phyloP scores from a whole-genome alignment of 2,329 filamentous ascomycete genomes.

The Fusarium bactridioides region DNA sequence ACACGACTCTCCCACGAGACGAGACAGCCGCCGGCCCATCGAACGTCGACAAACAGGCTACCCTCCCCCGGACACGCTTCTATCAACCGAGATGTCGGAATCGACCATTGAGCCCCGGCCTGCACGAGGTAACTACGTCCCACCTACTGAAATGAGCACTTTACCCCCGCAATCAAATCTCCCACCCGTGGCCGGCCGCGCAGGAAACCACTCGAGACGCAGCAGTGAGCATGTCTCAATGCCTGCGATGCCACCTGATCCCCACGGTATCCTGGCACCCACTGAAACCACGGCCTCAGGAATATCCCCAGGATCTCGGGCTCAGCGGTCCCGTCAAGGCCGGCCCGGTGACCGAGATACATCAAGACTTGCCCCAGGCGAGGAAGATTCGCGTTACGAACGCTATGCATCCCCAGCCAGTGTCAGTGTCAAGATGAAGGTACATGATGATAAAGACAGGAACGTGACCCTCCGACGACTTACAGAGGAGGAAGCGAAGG shows the following conservation, averaged over 20 bases:
- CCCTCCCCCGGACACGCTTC: conserved; percentile 34
- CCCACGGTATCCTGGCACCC: conserved; percentile 51
- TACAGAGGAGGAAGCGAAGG: conserved; percentile 66
- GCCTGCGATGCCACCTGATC: conserved; percentile 64
- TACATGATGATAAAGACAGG: conserved; percentile 66
- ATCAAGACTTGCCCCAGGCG: conserved; percentile 53
- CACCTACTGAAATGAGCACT: conserved; percentile 35
- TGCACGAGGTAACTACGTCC: conserved; percentile 39
- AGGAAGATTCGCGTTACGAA: conserved; percentile 50
- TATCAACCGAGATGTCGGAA: conserved; percentile 48
- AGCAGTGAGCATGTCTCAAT: conserved; percentile 54
- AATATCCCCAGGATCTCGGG: conserved; percentile 46
- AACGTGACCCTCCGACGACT: conserved; percentile 69
- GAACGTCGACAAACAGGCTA: conserved; percentile 44
- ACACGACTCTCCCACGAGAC: conserved; percentile 58
- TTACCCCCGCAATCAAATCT: conserved; percentile 34
- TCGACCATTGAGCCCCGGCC: conserved; percentile 46
- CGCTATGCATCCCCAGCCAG: conserved; percentile 53
- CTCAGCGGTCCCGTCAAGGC: conserved; percentile 55
- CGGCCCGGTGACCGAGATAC: conserved; percentile 52
- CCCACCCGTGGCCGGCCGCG: conserved; percentile 29
- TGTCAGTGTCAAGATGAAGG: conserved; percentile 66
- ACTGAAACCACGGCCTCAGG: conserved; percentile 44
- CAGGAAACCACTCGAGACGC: conserved; percentile 52
- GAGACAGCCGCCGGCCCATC: conserved; percentile 43